Base-by-base conservation (phyloP, 495 filamentous ascomycete genomes). In the Aspergillus sclerotiicarbonarius region DNA sequence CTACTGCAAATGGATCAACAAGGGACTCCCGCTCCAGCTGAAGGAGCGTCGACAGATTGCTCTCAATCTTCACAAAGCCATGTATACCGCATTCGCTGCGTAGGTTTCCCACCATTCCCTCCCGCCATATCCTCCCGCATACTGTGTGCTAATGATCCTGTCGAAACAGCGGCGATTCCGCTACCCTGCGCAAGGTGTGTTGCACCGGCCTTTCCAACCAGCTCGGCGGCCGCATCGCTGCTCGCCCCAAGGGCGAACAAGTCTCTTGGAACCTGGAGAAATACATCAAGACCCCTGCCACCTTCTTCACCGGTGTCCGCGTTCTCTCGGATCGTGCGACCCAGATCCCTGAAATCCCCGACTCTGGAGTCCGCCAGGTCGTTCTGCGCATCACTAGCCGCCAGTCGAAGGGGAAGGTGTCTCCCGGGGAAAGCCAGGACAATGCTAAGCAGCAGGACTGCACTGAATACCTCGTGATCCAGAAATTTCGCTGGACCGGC, bases 401-500 rank as follows among this genome's bases (percentile, higher is more conserved):
- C 62, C 92, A 97, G 76, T 64, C 69, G 13, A 75, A 71, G 25
- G 61, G 62, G 39, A 76, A 71, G 37, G 49, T 61, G 64, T 45
- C 32, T 51, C 41, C 47, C 43, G n/a, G 21, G 4, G 32, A 9
- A 30, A n/a, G 37, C 19, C 18, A 47, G 25, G 54, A 43, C 7
- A 60, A 79, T 41, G 78, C 76, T 41, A 80, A 83, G 67, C 75
- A 82, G 68, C 85, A 84, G 63, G 84, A 87, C 57, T 77, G 88
- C 56, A 71, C 75, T 1, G 92, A 97, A 76, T 87, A 95, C 64
- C 20, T 97, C n/a, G 88, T 93, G 6, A 63, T 96, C 19, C 89
- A 91, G 74, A 79, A 80, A 63, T 61, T 71, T 21, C 68, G 86
- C 49, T 71, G 81, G 72, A 76, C 76, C 3, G 88, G 82, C 52